Conservation (phyloP, 1,284 basidiomycete species). For the Cryptococcus hybrid region DNA sequence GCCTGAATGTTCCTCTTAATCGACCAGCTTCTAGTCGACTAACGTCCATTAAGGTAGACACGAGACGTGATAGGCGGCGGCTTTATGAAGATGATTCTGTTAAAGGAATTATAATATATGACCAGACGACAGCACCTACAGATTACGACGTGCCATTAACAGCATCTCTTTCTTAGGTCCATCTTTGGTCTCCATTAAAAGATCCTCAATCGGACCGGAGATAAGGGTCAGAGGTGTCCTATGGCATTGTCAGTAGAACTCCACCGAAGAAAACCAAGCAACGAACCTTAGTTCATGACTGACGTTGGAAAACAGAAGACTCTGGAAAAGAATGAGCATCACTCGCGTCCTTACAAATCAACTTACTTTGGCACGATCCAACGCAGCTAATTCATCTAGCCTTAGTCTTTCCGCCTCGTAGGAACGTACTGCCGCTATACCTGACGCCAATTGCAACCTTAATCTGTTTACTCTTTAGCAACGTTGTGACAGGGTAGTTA, state of each 20-base stretch:
- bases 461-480: slow-evolving; percentile 11
- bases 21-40: slow-evolving; percentile 45
- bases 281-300: slow-evolving; percentile 41
- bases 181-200: slow-evolving; percentile 27
- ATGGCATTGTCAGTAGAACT: neutral
- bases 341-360: slow-evolving; percentile 5
- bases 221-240: slow-evolving; percentile 51
- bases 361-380: slow-evolving; percentile 48
- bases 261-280: neutral
- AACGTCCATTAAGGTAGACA: slow-evolving; percentile 48
- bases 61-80: slow-evolving; percentile 39
- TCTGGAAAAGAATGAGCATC: slow-evolving; percentile 5
- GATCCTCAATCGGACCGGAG: slow-evolving; percentile 43
- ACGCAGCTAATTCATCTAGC: slow-evolving; percentile 47
- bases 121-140: slow-evolving; percentile 10
- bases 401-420: slow-evolving; percentile 47
- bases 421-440: slow-evolving; percentile 41
- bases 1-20: slow-evolving; percentile 45
- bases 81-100: slow-evolving; percentile 2
- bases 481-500: neutral
- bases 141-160: slow-evolving; percentile 42
- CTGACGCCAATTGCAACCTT: slow-evolving; percentile 37
- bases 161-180: slow-evolving; percentile 41
- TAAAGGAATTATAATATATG: neutral
- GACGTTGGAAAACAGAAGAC: slow-evolving; percentile 45